Evolutionary conservation across 208 protist genomes (phyloP), one percentile per base, ranked within the genome.

Genomic region (Angomonas ambiguus): DNA sequence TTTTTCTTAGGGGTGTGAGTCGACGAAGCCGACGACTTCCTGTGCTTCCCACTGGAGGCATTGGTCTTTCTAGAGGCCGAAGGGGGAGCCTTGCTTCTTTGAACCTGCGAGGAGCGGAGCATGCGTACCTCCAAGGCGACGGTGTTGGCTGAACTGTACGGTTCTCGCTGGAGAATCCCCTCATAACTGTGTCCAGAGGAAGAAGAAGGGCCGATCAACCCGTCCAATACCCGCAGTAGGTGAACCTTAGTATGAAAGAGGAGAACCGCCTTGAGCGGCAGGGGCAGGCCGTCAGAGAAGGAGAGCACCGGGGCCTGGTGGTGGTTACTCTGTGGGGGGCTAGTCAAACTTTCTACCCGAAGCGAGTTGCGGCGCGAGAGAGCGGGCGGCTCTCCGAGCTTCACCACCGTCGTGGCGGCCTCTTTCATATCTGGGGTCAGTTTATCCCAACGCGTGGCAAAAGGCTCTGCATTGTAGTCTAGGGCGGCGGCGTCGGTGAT

Each of bases 391-490:
- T 38, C 56, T 2, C 20, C 18, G 24, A 42, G 56, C n/a, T 22
- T 22, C 24, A 42, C 22, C 62, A 49, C 30, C 16, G 34, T 28
- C 22, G 22, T 42, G 34, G 3, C 49, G 10, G 63, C 25, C n/a
- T 20, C 20, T 4, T 51, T 27, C 27, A 55, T n/a, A 11, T n/a
- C 28, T 24, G 31, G 8, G 20, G 66, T 58, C 16, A 71, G 38
- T 27, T 58, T 51, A 22, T 71, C 66, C 66, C 66, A 71, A n/a
- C 66, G 66, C 25, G 58, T 16, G 31, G 31, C 25, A 5, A 69
- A 48, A 13, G 65, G 65, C 65, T 69, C 65, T 22, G 55, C 30
- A 41, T 28, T 22, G 53, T 8, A 18, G 8, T 45, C 30, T 18
- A 62, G 30, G 25, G 56, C 56, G 31, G 25, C 56, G 31, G 24